Percentiles rank a stretch among this genome's conserved stretches.
Evolutionary conservation across 2,329 filamentous ascomycete species (phyloP).

Genomic region (Akanthomyces dipterigenus): DNA sequence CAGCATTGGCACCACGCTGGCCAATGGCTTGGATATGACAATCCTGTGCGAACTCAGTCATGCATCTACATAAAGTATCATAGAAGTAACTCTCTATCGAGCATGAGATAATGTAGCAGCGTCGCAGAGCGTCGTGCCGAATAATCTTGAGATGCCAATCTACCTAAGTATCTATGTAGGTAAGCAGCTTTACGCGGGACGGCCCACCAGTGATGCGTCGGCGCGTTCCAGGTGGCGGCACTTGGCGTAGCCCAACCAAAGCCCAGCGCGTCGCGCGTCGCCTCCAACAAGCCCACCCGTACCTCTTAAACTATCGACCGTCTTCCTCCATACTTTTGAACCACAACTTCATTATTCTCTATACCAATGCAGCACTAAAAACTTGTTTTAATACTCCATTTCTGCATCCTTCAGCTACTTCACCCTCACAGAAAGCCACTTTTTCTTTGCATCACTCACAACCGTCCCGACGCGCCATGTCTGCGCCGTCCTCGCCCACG

Average conservation of each 20-base stretch:
- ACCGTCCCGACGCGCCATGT: conserved; percentile 10
- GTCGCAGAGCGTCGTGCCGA: background rate
- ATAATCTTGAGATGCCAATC: too few species aligned
- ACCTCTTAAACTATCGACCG: background rate
- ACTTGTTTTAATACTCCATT: background rate
- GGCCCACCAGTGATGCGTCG: background rate
- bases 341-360: background rate
- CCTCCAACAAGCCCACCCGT: background rate
- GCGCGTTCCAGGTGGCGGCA: conserved; percentile 6
- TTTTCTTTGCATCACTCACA: background rate
- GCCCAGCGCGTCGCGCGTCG: conserved; percentile 11
- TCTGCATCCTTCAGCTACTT: background rate
- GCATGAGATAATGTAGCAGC: too few species aligned
- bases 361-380: background rate
- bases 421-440: background rate
- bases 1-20: too few species aligned
- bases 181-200: conserved; percentile 1
- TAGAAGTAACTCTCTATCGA: too few species aligned
- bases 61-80: too few species aligned
- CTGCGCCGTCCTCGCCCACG: conserved; percentile 38
- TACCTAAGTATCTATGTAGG: too few species aligned
- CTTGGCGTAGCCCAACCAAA: background rate
- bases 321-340: background rate
- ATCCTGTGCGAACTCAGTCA: too few species aligned
- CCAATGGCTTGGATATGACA: too few species aligned